Base-by-base conservation (phyloP, 2,329 filamentous ascomycete genomes). In the Sporothrix humicola region DNA sequence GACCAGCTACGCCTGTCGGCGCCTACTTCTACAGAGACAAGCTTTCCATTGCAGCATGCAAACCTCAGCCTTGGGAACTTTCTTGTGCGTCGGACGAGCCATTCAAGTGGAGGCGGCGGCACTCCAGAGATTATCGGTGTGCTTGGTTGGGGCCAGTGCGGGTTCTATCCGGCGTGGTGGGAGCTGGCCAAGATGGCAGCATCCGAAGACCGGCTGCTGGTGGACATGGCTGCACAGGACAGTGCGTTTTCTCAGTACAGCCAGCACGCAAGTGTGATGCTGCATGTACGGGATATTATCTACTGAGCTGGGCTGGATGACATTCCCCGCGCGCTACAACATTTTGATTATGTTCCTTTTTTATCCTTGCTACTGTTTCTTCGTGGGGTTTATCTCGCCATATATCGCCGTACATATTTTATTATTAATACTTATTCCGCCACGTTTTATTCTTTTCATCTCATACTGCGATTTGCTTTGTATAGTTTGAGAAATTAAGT, bases 101-200 rank as follows among this genome's bases (percentile, higher is more conserved):
- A 46, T 15, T 31, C 65, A 37, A 61, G 48, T 17, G 68, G 26
- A 6, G 61, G 61, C 9, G 61, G 61, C 6, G 20, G 42, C 20
- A 10, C 63, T n/a, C 71, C 73, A 12, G 65, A 58, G 69, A 63
- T 75, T 13, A 54, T 72, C 2, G 73, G 59, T 7, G 54, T 75
- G 15, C 69, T 75, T 7, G 74, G 72, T 13, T 74, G 74, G 74
- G 68, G 71, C 71, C 69, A 73, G 65, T 20, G 68, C 23, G 71
- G 74, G 5, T 74, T 73, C 69, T 75, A 75, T 46, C 73, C 74
- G 20, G 17, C 42, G 17, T 75, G 71, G 70, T 75, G 74, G 74
- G 74, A 75, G 69, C 58, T 68, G 59, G 73, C 72, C 17, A 75
- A 75, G 69, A 68, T 69, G 71, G 63, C 73, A 20, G 63, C 71